phyloP scores from a whole-genome alignment of 805 yeast species.

The Yamadazyma sp. region DNA sequence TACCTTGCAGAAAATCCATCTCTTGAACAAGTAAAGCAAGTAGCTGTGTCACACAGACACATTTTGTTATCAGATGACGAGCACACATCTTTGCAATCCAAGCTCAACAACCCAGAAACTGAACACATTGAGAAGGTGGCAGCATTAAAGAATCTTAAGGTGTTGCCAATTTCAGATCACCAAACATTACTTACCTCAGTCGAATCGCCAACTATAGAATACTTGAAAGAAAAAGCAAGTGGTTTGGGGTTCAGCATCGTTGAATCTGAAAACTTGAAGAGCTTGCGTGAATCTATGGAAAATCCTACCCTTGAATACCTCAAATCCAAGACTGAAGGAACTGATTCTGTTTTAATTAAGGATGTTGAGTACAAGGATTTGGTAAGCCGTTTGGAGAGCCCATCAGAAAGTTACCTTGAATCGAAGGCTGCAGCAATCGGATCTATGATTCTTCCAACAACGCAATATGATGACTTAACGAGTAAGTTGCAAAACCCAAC shows the following conservation, averaged over 20 bases:
- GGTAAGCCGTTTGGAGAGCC: constrained; percentile 23
- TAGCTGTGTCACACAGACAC: constrained; percentile 20
- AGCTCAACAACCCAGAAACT: constrained; percentile 24
- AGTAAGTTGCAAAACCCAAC: constrained; percentile 25
- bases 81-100: constrained; percentile 13
- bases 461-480: constrained; percentile 31
- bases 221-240: constrained; percentile 24
- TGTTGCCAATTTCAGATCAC: constrained; percentile 20
- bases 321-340: constrained; percentile 5
- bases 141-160: constrained; percentile 16
- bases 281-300: constrained; percentile 12
- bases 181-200: constrained; percentile 14
- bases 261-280: constrained; percentile 7
- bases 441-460: constrained; percentile 26
- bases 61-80: constrained; percentile 19
- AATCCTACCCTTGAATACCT: constrained; percentile 13
- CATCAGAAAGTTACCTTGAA: constrained; percentile 29
- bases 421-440: constrained; percentile 27
- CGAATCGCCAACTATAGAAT: constrained; percentile 21
- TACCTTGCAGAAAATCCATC: constrained; percentile 24
- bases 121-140: constrained; percentile 25
- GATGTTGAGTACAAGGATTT: constrained; percentile 3
- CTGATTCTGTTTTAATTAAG: constrained; percentile 4
- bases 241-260: constrained; percentile 11
- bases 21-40: constrained; percentile 20